A percentile compares a stretch with the other conserved stretches of the same genome.
phyloP scores from a whole-genome alignment of 208 protist species.

The Trypanosomatidae sp. region DNA sequence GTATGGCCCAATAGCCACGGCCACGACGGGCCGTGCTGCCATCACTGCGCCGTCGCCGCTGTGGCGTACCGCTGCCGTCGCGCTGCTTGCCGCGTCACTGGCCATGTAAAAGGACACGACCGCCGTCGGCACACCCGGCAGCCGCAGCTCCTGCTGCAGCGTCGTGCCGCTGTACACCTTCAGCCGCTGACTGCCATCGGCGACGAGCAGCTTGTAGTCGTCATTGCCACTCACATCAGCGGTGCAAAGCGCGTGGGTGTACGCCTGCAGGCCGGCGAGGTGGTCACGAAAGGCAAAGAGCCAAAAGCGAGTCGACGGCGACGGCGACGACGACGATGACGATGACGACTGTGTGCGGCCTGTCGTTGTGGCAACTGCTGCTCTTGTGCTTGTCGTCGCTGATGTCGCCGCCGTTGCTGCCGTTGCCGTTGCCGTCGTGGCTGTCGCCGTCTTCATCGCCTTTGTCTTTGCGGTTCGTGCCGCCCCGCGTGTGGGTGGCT shows the following conservation, averaged over 20 bases:
- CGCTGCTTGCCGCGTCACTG: slow-evolving; percentile 8
- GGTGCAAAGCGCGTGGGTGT: slow-evolving; percentile 58
- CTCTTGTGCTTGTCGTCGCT: too few relatives aligned
- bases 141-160: slow-evolving; percentile 56
- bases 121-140: slow-evolving; percentile 80
- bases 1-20: slow-evolving; percentile 72
- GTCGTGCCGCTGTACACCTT: slow-evolving; percentile 77
- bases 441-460: too few relatives aligned
- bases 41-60: not conserved
- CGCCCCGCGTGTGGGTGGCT: too few relatives aligned
- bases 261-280: slow-evolving; percentile 67
- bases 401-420: too few relatives aligned
- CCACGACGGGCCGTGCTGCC: slow-evolving; percentile 42
- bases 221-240: slow-evolving; percentile 84
- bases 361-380: too few relatives aligned
- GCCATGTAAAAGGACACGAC: slow-evolving; percentile 73
- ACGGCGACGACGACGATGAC: too few relatives aligned
- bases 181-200: slow-evolving; percentile 61
- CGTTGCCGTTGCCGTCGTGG: too few relatives aligned
- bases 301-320: too few relatives aligned
- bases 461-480: too few relatives aligned
- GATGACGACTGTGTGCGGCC: too few relatives aligned
- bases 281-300: slow-evolving; percentile 86
- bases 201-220: slow-evolving; percentile 91
- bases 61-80: not conserved